Base-by-base conservation (phyloP, 2,329 filamentous ascomycete species). In the Penicillium janthinellum region DNA sequence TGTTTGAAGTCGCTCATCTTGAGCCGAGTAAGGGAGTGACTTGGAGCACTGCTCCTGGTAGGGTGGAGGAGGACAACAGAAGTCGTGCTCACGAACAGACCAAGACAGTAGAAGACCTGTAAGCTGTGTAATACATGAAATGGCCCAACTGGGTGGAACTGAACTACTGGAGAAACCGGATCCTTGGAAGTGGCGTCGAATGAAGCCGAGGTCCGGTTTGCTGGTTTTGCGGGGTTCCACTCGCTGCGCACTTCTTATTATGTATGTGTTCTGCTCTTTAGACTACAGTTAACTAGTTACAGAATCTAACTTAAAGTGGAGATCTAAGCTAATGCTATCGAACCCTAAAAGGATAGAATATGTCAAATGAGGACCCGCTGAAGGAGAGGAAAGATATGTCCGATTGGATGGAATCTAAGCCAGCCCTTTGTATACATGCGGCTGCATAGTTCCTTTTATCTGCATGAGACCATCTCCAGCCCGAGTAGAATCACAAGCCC, bases 1-100 rank as follows among this genome's bases (percentile, higher is more conserved):
- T 60, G 67, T 11, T 59, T 63, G 37, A 70, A 60, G 7, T 59
- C 60, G 51, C 67, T 68, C 72, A 75, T 75, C 15, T 51, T 62
- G 54, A 7, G 15, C 39, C 34, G 25, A 31, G 15, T 34, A 31
- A 25, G 5, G 42, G 39, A 45, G 52, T 35, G 31, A 11, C 22
- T 31, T 31, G 38, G 20, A 35, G 45, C 39, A 22, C 54, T 38
- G 28, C 28, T 31, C 37, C 38, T 31, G 51, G n/a, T 15, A 22
- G 11, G 4, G 31, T 44, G 39, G 17, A 54, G 6, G 22, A 14
- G 7, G 34, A 28, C 12, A 14, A 25, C 6, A n/a, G 49, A 7
- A 17, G 7, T 10, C 20, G 44, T 51, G 31, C 38, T 34, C 34
- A 25, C n/a, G 8, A 28, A 35, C 28, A n/a, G 1, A 28, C 15